These are phyloP conservation scores for Candida vaughaniae DNA, from an alignment of 805 yeast species.

Conservation along the genomic window DNA sequence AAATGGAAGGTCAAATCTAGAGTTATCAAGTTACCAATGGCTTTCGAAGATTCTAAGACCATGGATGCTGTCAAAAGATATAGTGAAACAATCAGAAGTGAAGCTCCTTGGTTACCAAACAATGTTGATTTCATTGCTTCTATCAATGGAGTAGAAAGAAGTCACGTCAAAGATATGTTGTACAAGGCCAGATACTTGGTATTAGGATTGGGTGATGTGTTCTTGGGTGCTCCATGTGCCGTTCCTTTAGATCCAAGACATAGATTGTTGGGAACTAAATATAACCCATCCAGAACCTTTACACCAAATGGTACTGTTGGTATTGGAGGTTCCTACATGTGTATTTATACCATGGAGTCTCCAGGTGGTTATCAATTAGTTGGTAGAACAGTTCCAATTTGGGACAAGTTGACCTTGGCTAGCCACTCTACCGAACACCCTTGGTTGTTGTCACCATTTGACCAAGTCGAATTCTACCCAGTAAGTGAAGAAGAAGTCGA, in stretches of 20 bases:
- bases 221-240: conserved; percentile 97
- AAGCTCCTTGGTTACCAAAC: conserved; percentile 98
- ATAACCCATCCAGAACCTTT: conserved; percentile 93
- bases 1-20: conserved; percentile 88
- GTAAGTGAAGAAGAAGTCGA: conserved; percentile 85
- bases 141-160: conserved; percentile 77
- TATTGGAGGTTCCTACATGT: conserved; percentile 98
- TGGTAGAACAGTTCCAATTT: conserved; percentile 95
- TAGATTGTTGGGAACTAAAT: conserved; percentile 86
- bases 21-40: conserved; percentile 86
- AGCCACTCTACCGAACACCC: conserved; percentile 60
- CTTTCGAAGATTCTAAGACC: conserved; percentile 90
- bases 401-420: conserved; percentile 91
- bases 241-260: conserved; percentile 97
- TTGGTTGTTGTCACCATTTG: conserved; percentile 91
- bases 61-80: conserved; percentile 88
- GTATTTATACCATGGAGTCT: conserved; percentile 95
- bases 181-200: conserved; percentile 90
- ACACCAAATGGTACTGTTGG: conserved; percentile 98
- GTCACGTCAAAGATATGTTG: conserved; percentile 77
- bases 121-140: conserved; percentile 93
- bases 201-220: conserved; percentile 94
- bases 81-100: conserved; percentile 86
- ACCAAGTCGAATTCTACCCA: conserved; percentile 92
- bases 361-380: conserved; percentile 98